Conservation (phyloP, 768 basidiomycete species). For the Leucocoprinus leucothites region DNA sequence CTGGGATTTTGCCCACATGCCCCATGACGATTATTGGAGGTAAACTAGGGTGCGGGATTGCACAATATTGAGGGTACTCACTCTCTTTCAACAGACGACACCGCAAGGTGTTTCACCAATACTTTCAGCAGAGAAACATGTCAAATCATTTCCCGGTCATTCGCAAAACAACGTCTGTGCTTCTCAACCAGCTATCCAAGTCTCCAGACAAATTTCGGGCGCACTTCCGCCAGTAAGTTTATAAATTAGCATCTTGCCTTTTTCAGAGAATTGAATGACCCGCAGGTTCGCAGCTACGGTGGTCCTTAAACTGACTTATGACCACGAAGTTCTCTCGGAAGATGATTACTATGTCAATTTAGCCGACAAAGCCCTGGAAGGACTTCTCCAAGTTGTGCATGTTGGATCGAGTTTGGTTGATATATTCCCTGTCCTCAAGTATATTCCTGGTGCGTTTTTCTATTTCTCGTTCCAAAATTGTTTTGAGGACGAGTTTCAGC, state of each 20-base stretch:
- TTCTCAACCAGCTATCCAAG: constrained; percentile 24
- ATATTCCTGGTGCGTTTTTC: constrained; percentile 17
- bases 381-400: constrained; percentile 27
- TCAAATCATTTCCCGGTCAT: constrained; percentile 23
- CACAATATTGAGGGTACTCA: too few relatives aligned
- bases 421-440: constrained; percentile 27
- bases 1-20: constrained; percentile 32
- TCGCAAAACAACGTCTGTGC: constrained; percentile 17
- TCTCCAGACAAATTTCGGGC: constrained; percentile 25
- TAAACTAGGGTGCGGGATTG: not conserved
- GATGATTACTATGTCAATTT: constrained; percentile 35
- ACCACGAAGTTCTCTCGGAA: constrained; percentile 30
- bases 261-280: not conserved
- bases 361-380: constrained; percentile 20
- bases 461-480: not conserved
- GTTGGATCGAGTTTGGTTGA: constrained; percentile 40
- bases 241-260: not conserved
- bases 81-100: constrained; percentile 18
- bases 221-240: constrained; percentile 27
- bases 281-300: constrained; percentile 28
- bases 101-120: constrained; percentile 33
- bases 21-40: constrained; percentile 26
- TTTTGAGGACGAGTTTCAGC: constrained; percentile 8
- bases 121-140: constrained; percentile 31
- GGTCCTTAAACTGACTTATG: constrained; percentile 37